Conservation (phyloP, 495 filamentous ascomycete species). For the Cenococcum geophilum region DNA sequence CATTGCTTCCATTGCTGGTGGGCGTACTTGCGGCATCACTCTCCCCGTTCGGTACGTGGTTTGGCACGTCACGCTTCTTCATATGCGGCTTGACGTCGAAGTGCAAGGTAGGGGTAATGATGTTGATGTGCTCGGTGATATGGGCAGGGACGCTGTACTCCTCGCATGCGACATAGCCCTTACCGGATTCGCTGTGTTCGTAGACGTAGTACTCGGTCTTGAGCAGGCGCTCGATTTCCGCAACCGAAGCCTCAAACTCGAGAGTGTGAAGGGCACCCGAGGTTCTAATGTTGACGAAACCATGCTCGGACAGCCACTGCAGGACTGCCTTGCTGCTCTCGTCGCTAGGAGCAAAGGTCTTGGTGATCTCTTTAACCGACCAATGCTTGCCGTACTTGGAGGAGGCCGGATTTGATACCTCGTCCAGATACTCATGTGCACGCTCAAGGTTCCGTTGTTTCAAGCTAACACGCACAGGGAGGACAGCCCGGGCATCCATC, state of each 20-base stretch:
- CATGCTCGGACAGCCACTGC: constrained; percentile 47
- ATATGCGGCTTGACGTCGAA: constrained; percentile 33
- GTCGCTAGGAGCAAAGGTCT: constrained; percentile 19
- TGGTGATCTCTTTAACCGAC: constrained; percentile 21
- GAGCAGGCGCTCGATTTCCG: constrained; percentile 53
- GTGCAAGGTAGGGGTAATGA: constrained; percentile 37
- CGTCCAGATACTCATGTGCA: constrained; percentile 13
- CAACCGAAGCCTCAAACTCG: constrained; percentile 47
- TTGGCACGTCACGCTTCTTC: constrained; percentile 18
- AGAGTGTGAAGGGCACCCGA: constrained; percentile 47
- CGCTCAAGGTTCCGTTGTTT: constrained; percentile 23
- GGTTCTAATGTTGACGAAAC: constrained; percentile 37
- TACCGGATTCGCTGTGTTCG: constrained; percentile 43
- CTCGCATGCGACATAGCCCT: constrained; percentile 47
- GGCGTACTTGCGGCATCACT: background rate
- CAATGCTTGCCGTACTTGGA: constrained; percentile 24
- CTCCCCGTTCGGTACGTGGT: background rate
- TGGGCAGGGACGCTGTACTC: constrained; percentile 31
- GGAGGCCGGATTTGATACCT: constrained; percentile 25
- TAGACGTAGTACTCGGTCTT: constrained; percentile 56
- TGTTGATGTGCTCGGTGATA: constrained; percentile 35
- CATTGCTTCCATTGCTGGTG: constrained; percentile 29
- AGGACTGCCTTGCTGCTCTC: constrained; percentile 17
- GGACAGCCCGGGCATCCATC: constrained; percentile 12
- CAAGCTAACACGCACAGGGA: constrained; percentile 27